phyloP scores from a whole-genome alignment of 176 grass and related monocot genomes.

The Miscanthus lutarioriparius region DNA sequence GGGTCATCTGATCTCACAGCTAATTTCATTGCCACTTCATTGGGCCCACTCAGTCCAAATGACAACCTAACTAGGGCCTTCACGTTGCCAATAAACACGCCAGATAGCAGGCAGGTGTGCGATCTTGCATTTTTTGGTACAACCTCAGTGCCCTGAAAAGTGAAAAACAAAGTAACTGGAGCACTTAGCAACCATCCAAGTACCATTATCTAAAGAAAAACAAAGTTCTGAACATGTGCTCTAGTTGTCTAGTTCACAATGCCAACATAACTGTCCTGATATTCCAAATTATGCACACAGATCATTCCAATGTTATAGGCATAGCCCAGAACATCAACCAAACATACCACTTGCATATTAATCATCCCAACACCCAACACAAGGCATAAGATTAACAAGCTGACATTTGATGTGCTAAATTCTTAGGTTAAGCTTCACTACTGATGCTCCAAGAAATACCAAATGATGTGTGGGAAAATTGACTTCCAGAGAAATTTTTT shows the following conservation, averaged over 20 bases:
- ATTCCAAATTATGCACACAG: not conserved
- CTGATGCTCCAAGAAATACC: slow-evolving; percentile 11
- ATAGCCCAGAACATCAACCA: not conserved
- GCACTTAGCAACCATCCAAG: slow-evolving; percentile 9
- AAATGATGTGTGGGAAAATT: not conserved
- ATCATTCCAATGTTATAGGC: not conserved
- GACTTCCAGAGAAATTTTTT: not conserved
- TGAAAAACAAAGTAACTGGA: not conserved
- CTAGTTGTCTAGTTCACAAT: not conserved
- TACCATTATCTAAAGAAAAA: not conserved
- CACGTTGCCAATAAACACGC: slow-evolving; percentile 63
- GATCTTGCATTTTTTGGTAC: slow-evolving; percentile 90
- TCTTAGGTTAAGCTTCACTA: not conserved
- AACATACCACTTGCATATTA: not conserved
- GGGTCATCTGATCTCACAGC: slow-evolving; percentile 88
- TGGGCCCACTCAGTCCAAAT: slow-evolving; percentile 84
- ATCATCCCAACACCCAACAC: not conserved
- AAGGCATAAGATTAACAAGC: not conserved
- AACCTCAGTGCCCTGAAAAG: slow-evolving; percentile 80
- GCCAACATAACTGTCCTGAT: not conserved
- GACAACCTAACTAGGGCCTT: slow-evolving; percentile 87
- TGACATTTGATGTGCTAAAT: not conserved
- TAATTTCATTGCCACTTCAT: slow-evolving; percentile 97
- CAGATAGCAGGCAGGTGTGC: slow-evolving; percentile 82
- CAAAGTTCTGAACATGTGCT: not conserved